phyloP scores from a whole-genome alignment of 257 asterid species.

The Mentha longifolia region DNA sequence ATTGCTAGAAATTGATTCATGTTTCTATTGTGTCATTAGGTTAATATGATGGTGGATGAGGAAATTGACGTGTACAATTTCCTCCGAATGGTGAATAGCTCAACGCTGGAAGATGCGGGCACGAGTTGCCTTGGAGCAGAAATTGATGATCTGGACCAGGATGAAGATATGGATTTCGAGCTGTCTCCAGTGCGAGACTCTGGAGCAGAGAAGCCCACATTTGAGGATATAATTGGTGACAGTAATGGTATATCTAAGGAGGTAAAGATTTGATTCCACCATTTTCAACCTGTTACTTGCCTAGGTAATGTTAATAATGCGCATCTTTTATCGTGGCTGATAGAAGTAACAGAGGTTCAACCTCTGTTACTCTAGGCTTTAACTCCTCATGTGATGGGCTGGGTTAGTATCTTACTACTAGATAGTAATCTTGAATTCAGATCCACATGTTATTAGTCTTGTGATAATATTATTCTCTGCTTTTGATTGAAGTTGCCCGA shows the following conservation, averaged over 20 bases:
- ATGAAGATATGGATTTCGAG: constrained; percentile 54
- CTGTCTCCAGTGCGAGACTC: constrained; percentile 77
- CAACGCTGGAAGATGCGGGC: constrained; percentile 50
- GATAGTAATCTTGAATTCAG: background rate
- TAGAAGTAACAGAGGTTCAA: background rate
- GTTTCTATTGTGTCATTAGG: constrained; percentile 47
- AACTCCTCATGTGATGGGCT: background rate
- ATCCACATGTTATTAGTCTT: constrained; percentile 11
- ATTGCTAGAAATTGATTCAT: constrained; percentile 11
- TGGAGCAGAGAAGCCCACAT: constrained; percentile 66
- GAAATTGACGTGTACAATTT: constrained; percentile 77
- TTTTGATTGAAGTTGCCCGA: constrained; percentile 8
- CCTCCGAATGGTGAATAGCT: constrained; percentile 76
- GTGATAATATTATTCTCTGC: background rate
- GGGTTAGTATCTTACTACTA: background rate
- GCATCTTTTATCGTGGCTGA: background rate
- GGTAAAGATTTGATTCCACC: constrained; percentile 34
- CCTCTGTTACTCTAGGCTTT: background rate
- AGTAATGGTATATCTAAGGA: constrained; percentile 39
- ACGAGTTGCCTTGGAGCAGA: constrained; percentile 86
- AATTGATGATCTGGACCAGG: constrained; percentile 67
- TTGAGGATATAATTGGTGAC: constrained; percentile 68
- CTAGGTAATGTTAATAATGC: constrained; percentile 16
- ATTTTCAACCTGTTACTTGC: constrained; percentile 15
- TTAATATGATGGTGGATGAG: constrained; percentile 58